phyloP scores from a whole-genome alignment of 768 basidiomycete species.

The Lactifluus piperatus region DNA sequence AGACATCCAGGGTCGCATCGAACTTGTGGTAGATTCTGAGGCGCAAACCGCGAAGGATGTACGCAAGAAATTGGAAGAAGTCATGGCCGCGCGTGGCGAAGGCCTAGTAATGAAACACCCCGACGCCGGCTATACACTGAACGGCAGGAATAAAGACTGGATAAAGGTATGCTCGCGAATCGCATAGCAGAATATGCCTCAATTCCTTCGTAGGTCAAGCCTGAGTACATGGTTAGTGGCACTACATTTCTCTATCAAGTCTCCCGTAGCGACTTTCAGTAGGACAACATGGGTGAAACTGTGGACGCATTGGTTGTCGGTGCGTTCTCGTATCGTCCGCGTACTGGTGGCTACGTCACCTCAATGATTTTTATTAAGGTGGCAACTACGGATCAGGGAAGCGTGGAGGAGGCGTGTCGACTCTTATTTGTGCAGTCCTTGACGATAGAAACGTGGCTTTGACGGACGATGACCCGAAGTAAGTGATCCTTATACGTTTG shows the following conservation, averaged over 20 bases:
- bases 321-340: constrained; percentile 28
- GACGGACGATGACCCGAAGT: constrained; percentile 62
- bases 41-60: constrained; percentile 81
- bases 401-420: constrained; percentile 83
- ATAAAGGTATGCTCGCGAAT: constrained; percentile 52
- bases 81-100: constrained; percentile 83
- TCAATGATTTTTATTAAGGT: constrained; percentile 33
- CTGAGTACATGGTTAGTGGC: constrained; percentile 71
- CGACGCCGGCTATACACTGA: constrained; percentile 68
- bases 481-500: constrained; percentile 16
- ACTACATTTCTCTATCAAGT: background rate
- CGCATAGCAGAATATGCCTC: background rate
- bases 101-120: constrained; percentile 90
- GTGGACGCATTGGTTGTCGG: constrained; percentile 89
- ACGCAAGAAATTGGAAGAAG: constrained; percentile 64
- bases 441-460: constrained; percentile 53
- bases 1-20: constrained; percentile 69
- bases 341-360: background rate
- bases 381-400: constrained; percentile 85
- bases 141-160: constrained; percentile 88
- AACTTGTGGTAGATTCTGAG: constrained; percentile 62
- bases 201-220: constrained; percentile 49
- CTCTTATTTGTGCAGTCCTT: constrained; percentile 82
- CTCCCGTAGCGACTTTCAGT: background rate
- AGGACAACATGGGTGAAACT: constrained; percentile 91